A percentile compares a stretch with the other conserved stretches of the same genome.
Conservation (phyloP, 2,329 filamentous ascomycete species). For the Curvularia sp. region DNA sequence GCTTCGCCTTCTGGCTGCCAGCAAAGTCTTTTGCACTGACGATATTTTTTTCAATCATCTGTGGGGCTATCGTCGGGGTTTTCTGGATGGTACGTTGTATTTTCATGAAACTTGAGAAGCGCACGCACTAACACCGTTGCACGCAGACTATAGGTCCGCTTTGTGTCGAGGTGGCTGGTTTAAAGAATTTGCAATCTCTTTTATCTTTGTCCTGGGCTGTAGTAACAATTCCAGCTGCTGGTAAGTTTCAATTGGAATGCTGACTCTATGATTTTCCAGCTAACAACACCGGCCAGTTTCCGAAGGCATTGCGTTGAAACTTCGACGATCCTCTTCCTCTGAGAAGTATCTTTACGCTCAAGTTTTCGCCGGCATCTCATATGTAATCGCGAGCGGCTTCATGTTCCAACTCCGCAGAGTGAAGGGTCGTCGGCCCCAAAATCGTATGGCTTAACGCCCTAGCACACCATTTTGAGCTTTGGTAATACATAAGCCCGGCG, state of each 20-base stretch:
- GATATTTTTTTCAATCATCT: constrained; percentile 54
- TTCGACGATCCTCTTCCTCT: constrained; percentile 39
- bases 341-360: constrained; percentile 50
- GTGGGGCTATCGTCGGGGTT: constrained; percentile 56
- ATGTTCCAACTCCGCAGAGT: constrained; percentile 32
- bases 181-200: constrained; percentile 52
- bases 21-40: constrained; percentile 53
- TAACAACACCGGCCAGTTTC: constrained; percentile 23
- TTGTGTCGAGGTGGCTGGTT: constrained; percentile 52
- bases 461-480: background rate
- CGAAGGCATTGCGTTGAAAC: constrained; percentile 53
- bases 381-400: constrained; percentile 44
- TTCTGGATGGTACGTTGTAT: constrained; percentile 56
- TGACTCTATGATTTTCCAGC: background rate
- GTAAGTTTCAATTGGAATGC: constrained; percentile 37
- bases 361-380: constrained; percentile 49
- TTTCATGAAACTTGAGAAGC: background rate
- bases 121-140: background rate
- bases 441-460: background rate
- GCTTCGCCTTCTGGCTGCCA: constrained; percentile 58
- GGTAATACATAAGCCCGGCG: background rate
- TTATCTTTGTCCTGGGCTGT: constrained; percentile 51
- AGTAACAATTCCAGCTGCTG: constrained; percentile 44
- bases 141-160: constrained; percentile 51
- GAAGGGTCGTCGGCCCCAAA: constrained; percentile 9